Conservation (phyloP, 129 eudicot species). For the Centrapalus pauciflorus region DNA sequence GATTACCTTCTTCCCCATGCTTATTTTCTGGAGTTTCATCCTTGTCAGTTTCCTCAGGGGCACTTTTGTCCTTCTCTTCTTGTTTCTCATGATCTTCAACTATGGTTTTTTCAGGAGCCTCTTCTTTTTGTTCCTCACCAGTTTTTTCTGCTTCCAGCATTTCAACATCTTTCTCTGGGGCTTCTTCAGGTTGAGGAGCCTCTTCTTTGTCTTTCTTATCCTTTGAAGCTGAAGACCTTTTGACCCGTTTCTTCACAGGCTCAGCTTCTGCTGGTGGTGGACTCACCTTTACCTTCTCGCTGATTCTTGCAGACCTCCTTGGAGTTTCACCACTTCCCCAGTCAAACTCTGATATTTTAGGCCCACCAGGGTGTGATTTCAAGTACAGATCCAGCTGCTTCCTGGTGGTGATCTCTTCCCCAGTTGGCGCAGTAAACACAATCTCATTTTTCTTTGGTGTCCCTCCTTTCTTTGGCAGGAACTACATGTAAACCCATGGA, state of each 20-base stretch:
- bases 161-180: slow-evolving; percentile 25
- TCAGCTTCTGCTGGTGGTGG: slow-evolving; percentile 51
- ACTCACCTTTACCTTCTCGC: slow-evolving; percentile 57
- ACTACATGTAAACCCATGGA: slow-evolving; percentile 32
- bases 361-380: slow-evolving; percentile 83
- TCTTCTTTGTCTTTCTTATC: slow-evolving; percentile 39
- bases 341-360: slow-evolving; percentile 56
- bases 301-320: slow-evolving; percentile 70
- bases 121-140: slow-evolving; percentile 18
- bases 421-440: slow-evolving; percentile 77
- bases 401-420: slow-evolving; percentile 64
- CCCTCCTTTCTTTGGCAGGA: slow-evolving; percentile 69
- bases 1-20: neutral
- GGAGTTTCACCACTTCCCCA: slow-evolving; percentile 88
- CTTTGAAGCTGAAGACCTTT: slow-evolving; percentile 42
- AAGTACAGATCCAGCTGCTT: slow-evolving; percentile 71
- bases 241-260: slow-evolving; percentile 47
- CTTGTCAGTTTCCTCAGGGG: neutral
- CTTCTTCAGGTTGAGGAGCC: slow-evolving; percentile 11
- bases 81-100: slow-evolving; percentile 19
- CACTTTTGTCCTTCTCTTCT: slow-evolving; percentile 6
- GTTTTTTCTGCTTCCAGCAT: slow-evolving; percentile 26
- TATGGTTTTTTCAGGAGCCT: slow-evolving; percentile 16
- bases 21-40: slow-evolving; percentile 12
- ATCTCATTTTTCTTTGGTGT: slow-evolving; percentile 68